These are phyloP conservation scores for Hericium alpestre DNA, from an alignment of 768 basidiomycete genomes.

Conservation along the genomic window DNA sequence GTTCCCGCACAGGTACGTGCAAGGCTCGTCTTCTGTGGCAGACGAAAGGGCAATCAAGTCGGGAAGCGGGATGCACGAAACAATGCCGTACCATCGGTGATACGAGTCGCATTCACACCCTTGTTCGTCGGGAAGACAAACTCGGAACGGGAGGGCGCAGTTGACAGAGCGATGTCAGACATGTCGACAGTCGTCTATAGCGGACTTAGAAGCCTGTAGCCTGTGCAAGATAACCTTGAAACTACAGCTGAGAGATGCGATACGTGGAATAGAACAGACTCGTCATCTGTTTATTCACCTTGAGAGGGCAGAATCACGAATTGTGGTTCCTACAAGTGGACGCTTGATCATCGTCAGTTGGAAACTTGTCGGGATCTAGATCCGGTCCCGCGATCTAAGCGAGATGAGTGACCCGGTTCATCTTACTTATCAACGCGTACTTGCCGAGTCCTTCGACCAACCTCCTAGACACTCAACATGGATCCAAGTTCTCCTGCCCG, in stretches of 20 bases:
- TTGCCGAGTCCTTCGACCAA: not conserved
- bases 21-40: conserved; percentile 34
- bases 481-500: conserved; percentile 12
- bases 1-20: conserved; percentile 91
- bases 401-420: not conserved
- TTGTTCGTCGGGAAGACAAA: conserved; percentile 34
- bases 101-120: conserved; percentile 32
- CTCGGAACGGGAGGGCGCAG: conserved; percentile 8
- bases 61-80: not conserved
- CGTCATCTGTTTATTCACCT: too few species aligned
- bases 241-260: too few species aligned
- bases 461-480: not conserved
- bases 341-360: too few species aligned
- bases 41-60: not conserved
- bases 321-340: too few species aligned
- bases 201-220: too few species aligned
- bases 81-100: conserved; percentile 1
- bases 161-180: not conserved
- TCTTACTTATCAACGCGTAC: too few species aligned
- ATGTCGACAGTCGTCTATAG: too few species aligned
- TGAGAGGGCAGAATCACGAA: too few species aligned
- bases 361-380: not conserved
- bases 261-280: too few species aligned
- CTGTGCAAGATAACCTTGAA: too few species aligned
- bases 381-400: not conserved